phyloP scores from a whole-genome alignment of 2,329 filamentous ascomycete genomes.

The Cryphonectria carpinicola region DNA sequence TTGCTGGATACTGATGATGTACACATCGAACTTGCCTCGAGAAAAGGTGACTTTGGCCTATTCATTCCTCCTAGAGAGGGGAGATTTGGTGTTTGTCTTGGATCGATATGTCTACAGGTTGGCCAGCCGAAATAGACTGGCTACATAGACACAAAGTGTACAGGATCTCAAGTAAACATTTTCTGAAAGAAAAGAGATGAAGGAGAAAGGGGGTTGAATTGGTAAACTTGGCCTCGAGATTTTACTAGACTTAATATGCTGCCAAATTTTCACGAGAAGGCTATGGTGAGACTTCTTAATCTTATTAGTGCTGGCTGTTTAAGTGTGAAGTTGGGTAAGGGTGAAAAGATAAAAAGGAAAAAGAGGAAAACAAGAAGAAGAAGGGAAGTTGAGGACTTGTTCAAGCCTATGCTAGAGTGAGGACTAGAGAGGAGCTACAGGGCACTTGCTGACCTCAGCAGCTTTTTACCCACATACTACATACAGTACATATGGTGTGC shows the following conservation, averaged over 20 bases:
- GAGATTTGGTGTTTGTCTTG: too few species aligned
- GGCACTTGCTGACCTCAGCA: conserved; percentile 1
- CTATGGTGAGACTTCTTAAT: neutral
- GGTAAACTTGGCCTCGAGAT: too few species aligned
- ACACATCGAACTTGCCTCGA: neutral
- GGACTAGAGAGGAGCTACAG: neutral
- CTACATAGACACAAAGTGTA: too few species aligned
- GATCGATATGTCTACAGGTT: too few species aligned
- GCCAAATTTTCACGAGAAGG: too few species aligned
- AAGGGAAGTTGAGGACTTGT: neutral
- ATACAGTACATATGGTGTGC: neutral
- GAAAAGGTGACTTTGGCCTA: neutral
- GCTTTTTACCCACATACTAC: neutral
- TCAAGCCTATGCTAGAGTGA: neutral
- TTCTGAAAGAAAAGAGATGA: too few species aligned
- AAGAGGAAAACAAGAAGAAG: neutral
- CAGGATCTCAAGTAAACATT: too few species aligned
- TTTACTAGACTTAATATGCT: too few species aligned
- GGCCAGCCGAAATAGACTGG: too few species aligned
- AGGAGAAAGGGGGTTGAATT: too few species aligned
- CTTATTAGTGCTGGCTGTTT: neutral
- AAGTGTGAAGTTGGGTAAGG: neutral
- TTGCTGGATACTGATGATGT: neutral
- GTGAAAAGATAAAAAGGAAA: neutral
- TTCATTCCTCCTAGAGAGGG: too few species aligned